A percentile compares a stretch with the other conserved stretches of the same genome.
These are phyloP conservation scores for Spergularia azorica DNA, from an alignment of 179 eudicot species.

Conservation along the genomic window DNA sequence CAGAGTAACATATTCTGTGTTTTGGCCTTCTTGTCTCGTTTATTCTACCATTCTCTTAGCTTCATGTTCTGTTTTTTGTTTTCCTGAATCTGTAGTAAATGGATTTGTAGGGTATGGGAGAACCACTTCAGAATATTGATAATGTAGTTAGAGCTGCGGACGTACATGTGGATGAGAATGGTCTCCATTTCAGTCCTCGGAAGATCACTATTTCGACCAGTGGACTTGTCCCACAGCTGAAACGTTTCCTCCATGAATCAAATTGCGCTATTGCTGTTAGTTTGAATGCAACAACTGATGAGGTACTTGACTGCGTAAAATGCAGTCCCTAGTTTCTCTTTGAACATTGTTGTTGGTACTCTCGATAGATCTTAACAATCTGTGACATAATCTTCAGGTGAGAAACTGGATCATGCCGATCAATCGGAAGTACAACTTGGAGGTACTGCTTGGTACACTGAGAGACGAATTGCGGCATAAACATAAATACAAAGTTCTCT, in stretches of 20 bases:
- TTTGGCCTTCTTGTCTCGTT: neutral
- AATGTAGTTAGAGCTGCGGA: slow-evolving; percentile 84
- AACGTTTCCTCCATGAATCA: slow-evolving; percentile 79
- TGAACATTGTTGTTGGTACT: neutral
- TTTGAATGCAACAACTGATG: slow-evolving; percentile 93
- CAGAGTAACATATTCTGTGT: no score
- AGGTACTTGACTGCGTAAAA: slow-evolving; percentile 44
- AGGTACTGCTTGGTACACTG: slow-evolving; percentile 75
- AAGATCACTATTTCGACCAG: slow-evolving; percentile 92
- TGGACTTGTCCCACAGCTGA: slow-evolving; percentile 94
- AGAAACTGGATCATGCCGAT: slow-evolving; percentile 98
- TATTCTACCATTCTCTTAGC: neutral
- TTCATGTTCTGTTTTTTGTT: neutral
- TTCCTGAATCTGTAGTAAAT: slow-evolving; percentile 6
- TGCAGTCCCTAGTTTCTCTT: slow-evolving; percentile 1
- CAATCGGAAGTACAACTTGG: slow-evolving; percentile 88
- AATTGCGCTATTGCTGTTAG: slow-evolving; percentile 88
- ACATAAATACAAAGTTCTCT: slow-evolving; percentile 74
- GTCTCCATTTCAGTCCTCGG: slow-evolving; percentile 94
- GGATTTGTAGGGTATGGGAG: slow-evolving; percentile 86
- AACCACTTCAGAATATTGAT: slow-evolving; percentile 92
- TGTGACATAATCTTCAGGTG: slow-evolving; percentile 45
- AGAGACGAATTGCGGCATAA: slow-evolving; percentile 60
- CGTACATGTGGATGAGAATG: slow-evolving; percentile 85
- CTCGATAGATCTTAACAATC: slow-evolving; percentile 3